phyloP scores from a whole-genome alignment of 805 yeast genomes.

The Wickerhamomyces ciferrii region DNA sequence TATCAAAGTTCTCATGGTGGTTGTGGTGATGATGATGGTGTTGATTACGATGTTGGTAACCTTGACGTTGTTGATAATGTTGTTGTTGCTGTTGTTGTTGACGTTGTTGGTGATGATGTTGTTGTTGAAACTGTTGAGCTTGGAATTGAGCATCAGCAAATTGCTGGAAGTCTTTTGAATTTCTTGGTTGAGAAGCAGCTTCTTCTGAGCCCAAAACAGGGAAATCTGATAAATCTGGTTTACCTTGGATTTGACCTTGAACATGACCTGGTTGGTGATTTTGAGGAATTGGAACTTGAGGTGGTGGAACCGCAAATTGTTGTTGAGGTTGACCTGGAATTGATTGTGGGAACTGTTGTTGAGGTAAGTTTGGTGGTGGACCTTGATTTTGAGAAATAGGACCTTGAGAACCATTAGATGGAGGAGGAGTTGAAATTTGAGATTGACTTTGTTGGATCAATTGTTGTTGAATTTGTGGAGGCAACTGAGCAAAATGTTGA shows the following conservation, averaged over 20 bases:
- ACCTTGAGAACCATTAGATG: not conserved
- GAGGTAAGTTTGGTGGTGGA: slow-evolving; percentile 11
- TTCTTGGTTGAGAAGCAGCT: slow-evolving; percentile 11
- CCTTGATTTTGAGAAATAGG: slow-evolving; percentile 3
- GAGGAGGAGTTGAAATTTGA: slow-evolving; percentile 14
- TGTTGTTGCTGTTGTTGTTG: slow-evolving; percentile 22
- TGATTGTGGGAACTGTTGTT: not conserved
- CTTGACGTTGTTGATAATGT: slow-evolving; percentile 23
- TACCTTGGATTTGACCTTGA: not conserved
- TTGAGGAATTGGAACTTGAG: slow-evolving; percentile 1
- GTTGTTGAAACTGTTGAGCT: slow-evolving; percentile 18
- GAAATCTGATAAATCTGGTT: slow-evolving; percentile 38
- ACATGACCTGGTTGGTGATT: slow-evolving; percentile 3
- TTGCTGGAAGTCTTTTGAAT: slow-evolving; percentile 13
- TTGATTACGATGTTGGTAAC: slow-evolving; percentile 20
- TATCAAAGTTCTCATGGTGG: slow-evolving; percentile 26
- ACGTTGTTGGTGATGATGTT: slow-evolving; percentile 15
- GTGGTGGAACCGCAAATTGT: slow-evolving; percentile 4
- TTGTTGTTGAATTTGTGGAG: slow-evolving; percentile 25
- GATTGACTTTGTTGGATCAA: slow-evolving; percentile 17
- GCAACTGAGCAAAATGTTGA: slow-evolving; percentile 20
- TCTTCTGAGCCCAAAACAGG: slow-evolving; percentile 50
- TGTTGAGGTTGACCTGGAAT: slow-evolving; percentile 12
- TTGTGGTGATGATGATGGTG: slow-evolving; percentile 23
- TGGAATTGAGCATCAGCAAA: slow-evolving; percentile 11